These are phyloP conservation scores for Hevea brasiliensis DNA, from an alignment of 345 rosid species.

Conservation along the genomic window DNA sequence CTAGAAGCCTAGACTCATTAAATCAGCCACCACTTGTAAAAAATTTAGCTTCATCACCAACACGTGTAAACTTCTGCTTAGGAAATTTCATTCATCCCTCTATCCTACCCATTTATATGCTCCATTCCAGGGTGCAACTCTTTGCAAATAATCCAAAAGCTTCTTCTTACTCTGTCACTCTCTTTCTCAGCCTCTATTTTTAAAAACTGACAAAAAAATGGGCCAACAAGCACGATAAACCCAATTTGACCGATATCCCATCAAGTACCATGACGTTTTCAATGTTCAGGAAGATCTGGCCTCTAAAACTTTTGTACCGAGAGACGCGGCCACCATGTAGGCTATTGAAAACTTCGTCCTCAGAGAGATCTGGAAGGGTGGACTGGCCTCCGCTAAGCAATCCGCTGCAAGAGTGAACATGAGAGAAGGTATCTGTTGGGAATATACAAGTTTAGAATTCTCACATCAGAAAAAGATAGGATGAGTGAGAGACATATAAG, in stretches of 20 bases:
- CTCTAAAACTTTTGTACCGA: slow-evolving; percentile 26
- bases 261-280: slow-evolving; percentile 38
- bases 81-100: neutral
- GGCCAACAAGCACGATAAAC: slow-evolving; percentile 31
- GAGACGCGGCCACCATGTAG: slow-evolving; percentile 45
- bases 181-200: too few relatives aligned
- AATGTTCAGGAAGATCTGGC: slow-evolving; percentile 45
- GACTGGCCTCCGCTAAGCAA: slow-evolving; percentile 39
- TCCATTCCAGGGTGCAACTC: neutral
- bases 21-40: neutral
- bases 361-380: slow-evolving; percentile 31
- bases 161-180: too few relatives aligned
- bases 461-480: too few relatives aligned
- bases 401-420: slow-evolving; percentile 35
- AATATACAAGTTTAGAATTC: too few relatives aligned
- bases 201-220: slow-evolving; percentile 2
- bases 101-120: neutral
- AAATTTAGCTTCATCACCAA: neutral
- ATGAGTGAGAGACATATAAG: too few relatives aligned
- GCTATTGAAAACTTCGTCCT: slow-evolving; percentile 38
- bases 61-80: neutral
- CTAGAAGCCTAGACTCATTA: too few relatives aligned
- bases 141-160: neutral
- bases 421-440: too few relatives aligned
- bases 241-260: slow-evolving; percentile 20